These are phyloP conservation scores for Byssothecium circinans DNA, from an alignment of 2,329 filamentous ascomycete species.

Conservation along the genomic window DNA sequence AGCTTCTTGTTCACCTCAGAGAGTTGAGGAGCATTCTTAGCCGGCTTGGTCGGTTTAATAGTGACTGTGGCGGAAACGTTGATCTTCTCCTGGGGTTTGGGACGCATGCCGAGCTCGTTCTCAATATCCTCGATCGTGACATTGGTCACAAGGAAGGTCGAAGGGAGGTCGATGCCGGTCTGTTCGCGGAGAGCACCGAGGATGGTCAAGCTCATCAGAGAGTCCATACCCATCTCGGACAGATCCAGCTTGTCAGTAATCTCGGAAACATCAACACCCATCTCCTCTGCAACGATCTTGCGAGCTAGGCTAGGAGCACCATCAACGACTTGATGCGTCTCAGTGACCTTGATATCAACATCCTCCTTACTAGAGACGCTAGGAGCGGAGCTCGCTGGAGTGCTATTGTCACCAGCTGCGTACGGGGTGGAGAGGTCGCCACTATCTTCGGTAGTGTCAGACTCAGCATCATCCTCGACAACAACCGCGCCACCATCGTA, in stretches of 20 bases:
- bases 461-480: constrained; percentile 46
- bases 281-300: constrained; percentile 56
- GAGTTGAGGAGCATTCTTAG: constrained; percentile 42
- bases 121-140: constrained; percentile 67
- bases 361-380: constrained; percentile 49
- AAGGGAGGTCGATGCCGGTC: constrained; percentile 54
- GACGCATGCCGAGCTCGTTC: constrained; percentile 61
- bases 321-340: constrained; percentile 34
- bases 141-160: constrained; percentile 62
- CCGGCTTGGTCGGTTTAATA: constrained; percentile 13
- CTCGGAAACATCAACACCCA: constrained; percentile 66
- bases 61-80: constrained; percentile 26
- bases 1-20: constrained; percentile 54
- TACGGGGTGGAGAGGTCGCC: constrained; percentile 48
- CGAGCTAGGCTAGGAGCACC: constrained; percentile 51
- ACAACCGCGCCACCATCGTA: constrained; percentile 47
- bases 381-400: constrained; percentile 53
- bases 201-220: constrained; percentile 56
- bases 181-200: constrained; percentile 54
- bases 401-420: constrained; percentile 46
- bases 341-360: constrained; percentile 33
- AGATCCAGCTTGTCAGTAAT: constrained; percentile 62
- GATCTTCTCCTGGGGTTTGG: constrained; percentile 44
- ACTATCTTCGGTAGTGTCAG: constrained; percentile 43
- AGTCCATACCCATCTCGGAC: constrained; percentile 60